Percentiles rank a stretch among this genome's conserved stretches.
Evolutionary conservation across 306 rosid species (phyloP).

Genomic region (Rubus idaeus): DNA sequence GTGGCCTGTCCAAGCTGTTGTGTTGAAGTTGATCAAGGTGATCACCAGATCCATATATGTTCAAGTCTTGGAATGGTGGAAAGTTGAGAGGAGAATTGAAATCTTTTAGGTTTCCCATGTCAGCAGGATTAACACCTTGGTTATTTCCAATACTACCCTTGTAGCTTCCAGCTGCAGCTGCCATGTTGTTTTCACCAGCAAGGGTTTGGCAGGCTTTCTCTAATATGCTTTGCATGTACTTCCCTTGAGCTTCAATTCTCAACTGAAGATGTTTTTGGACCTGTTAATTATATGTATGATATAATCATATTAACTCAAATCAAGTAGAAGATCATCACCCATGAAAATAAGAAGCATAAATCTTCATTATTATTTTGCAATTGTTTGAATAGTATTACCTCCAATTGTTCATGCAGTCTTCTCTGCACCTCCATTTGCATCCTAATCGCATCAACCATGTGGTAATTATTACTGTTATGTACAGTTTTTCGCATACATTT

Average conservation of each 20-base stretch:
- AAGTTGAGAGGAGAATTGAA: constrained; percentile 68
- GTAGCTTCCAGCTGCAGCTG: constrained; percentile 42
- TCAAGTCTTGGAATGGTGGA: constrained; percentile 88
- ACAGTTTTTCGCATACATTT: constrained; percentile 43
- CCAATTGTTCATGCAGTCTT: constrained; percentile 93
- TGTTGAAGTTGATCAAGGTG: constrained; percentile 67
- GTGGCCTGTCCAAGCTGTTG: constrained; percentile 48
- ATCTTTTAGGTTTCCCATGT: constrained; percentile 69
- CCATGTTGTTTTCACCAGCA: constrained; percentile 86
- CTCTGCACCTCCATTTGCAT: constrained; percentile 99
- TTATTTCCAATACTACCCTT: constrained; percentile 47
- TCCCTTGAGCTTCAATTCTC: constrained; percentile 98
- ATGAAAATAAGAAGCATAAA: background rate
- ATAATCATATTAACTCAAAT: constrained; percentile 6
- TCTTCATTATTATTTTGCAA: background rate
- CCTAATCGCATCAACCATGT: constrained; percentile 75
- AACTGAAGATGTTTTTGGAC: constrained; percentile 93
- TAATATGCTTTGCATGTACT: constrained; percentile 97
- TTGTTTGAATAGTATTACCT: constrained; percentile 44
- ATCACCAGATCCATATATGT: constrained; percentile 65
- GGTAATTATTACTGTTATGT: constrained; percentile 53
- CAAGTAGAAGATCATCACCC: background rate
- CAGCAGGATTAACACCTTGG: constrained; percentile 35
- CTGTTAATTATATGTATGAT: constrained; percentile 43
- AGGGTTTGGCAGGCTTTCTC: constrained; percentile 99